Base-by-base conservation (phyloP, 2,329 filamentous ascomycete genomes). In the Dactylellina sp. region DNA sequence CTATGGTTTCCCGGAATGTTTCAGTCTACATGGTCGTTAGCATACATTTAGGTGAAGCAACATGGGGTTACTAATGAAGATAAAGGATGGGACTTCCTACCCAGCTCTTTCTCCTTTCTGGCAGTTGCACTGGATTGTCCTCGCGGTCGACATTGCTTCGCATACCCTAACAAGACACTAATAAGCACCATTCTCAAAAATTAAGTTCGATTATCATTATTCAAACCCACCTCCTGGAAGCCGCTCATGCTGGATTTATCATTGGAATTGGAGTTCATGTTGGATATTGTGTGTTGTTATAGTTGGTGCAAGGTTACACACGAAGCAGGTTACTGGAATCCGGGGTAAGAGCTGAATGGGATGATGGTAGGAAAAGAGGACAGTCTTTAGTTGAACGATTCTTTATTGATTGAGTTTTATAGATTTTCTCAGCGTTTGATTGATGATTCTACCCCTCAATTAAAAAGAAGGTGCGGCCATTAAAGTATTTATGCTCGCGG, bases 401-500 rank as follows among this genome's bases (percentile, higher is more conserved):
- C 24, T 12, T 59, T 59, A 35, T 60, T 60, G 7, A 18, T 37
- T 14, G 20, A 49, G 49, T 25, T 40, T 22, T 18, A 40, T 55
- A 42, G 18, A 40, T 39, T 18, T 5, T 37, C 12, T 28, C 9
- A 39, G 16, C 40, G 25, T 42, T 44, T 16, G 11, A 46, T 60
- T 46, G 28, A 4, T 32, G 14, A 28, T 3, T 9, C 32, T 32
- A 32, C 18, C 35, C 12, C 32, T 46, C 39, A 37, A 46, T 60
- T 16, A 50, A 70, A 50, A 47, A 44, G 16, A 56, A 57, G 68
- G 46, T 55, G 60, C 60, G 37, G 60, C 46, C 46, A 72, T 61
- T 50, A 56, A 65, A 61, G 61, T 74, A 74, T 74, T 74, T 74
- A 74, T 74, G 49, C 47, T 28, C 42, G 24, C 25, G 37, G 35